These are phyloP conservation scores for Sindora glabra DNA, from an alignment of 306 rosid species.

Conservation along the genomic window DNA sequence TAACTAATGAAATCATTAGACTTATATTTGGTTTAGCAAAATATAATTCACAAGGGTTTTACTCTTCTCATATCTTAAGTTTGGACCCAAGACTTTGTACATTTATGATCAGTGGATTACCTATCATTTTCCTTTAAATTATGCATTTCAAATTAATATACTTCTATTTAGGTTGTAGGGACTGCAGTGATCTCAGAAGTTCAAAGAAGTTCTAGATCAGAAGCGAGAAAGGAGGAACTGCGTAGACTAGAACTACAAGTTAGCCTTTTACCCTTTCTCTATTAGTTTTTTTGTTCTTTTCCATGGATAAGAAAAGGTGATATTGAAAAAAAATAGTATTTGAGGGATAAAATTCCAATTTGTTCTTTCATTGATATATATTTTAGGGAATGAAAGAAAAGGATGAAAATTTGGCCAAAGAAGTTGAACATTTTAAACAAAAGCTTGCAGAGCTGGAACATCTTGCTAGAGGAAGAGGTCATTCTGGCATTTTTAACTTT, in stretches of 20 bases:
- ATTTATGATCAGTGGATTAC: too few relatives aligned
- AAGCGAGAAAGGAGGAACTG: conserved; percentile 44
- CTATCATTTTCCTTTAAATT: neutral
- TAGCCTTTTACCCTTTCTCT: neutral
- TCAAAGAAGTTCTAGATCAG: conserved; percentile 45
- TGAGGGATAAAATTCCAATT: too few relatives aligned
- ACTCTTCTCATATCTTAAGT: too few relatives aligned
- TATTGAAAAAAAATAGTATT: neutral
- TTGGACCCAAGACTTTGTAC: too few relatives aligned
- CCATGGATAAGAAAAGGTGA: neutral
- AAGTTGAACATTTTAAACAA: conserved; percentile 32
- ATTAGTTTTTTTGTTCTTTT: too few relatives aligned
- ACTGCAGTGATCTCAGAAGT: conserved; percentile 42
- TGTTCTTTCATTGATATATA: conserved; percentile 8
- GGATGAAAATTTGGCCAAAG: conserved; percentile 32
- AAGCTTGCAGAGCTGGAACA: conserved; percentile 48
- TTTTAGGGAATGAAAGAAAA: conserved; percentile 45
- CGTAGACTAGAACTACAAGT: conserved; percentile 40
- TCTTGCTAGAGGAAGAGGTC: conserved; percentile 46
- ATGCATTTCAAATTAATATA: neutral
- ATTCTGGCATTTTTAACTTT: conserved; percentile 32
- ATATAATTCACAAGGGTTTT: too few relatives aligned
- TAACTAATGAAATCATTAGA: neutral
- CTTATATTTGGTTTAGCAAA: neutral
- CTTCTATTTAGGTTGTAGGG: conserved; percentile 33